Base-by-base conservation (phyloP, 2,329 filamentous ascomycete species). In the Colletotrichum incanum region DNA sequence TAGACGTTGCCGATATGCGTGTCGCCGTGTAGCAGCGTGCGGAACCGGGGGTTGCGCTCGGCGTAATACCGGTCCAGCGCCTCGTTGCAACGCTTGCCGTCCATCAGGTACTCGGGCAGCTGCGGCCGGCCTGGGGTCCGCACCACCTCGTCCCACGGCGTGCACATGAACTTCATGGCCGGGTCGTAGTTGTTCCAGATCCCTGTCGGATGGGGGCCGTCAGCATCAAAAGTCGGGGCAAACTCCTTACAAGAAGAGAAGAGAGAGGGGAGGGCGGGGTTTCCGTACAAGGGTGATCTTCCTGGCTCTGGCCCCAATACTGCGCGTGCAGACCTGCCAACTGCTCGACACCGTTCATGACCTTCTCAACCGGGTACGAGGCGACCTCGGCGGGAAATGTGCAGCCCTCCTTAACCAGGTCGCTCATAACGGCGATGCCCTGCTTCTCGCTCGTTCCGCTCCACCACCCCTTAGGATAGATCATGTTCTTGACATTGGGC, bases 1-100 rank as follows among this genome's bases (percentile, higher is more conserved):
- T 83, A 85, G n/a, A 82, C 79, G 73, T 86, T 86, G 39, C 83
- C 83, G 16, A 84, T 78, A 69, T 85, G 84, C 14, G 83, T 79
- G 63, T 86, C 84, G 14, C 83, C 84, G 65, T 86, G 84, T 16
- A 85, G 31, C 28, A 69, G 60, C 3, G 79, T 83, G 18, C 80
- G 79, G 70, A 84, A 84, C 7, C 77, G 74, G 0, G 81, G 81
- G 73, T 83, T 84, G 20, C 81, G 80, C 70, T 77, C 74, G 5
- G 77, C 77, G 66, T 78, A 83, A 74, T 82, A 81, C n/a, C 77
- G 78, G 43, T 82, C 79, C 63, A 84, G 72, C 5, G 81, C 83
- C 70, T 78, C 75, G 55, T 80, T 80, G 31, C 79, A 77, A 2
- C 80, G 80, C 31, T 76, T 72, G 3, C 80, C 80, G 47, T 83